Conservation (phyloP, 2,329 filamentous ascomycete species). For the Cadophora sp. region DNA sequence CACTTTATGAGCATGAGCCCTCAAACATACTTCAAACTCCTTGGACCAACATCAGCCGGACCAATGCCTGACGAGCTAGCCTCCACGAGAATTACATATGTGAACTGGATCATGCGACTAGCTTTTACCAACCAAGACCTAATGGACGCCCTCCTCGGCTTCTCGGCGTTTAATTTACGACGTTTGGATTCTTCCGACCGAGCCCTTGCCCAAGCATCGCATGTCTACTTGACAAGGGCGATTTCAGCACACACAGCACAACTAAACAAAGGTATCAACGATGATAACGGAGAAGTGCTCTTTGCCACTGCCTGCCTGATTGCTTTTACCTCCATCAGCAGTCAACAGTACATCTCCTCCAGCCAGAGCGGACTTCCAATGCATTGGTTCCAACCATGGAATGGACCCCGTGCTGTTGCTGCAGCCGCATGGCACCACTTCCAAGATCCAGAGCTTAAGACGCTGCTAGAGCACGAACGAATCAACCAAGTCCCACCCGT, state of each 20-base stretch:
- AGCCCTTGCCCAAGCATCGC: conserved; percentile 62
- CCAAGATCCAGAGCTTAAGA: conserved; percentile 53
- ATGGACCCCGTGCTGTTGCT: conserved; percentile 67
- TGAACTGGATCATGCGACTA: conserved; percentile 60
- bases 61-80: conserved; percentile 51
- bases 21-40: conserved; percentile 19
- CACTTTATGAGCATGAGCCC: conserved; percentile 50
- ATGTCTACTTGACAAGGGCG: conserved; percentile 67
- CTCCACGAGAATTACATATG: conserved; percentile 46
- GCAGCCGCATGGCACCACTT: conserved; percentile 67
- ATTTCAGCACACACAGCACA: conserved; percentile 62
- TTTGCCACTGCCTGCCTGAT: conserved; percentile 68
- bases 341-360: conserved; percentile 62
- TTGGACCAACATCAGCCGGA: conserved; percentile 3
- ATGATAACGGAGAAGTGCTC: conserved; percentile 63
- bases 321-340: conserved; percentile 62
- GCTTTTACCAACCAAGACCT: conserved; percentile 64
- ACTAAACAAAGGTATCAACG: conserved; percentile 61
- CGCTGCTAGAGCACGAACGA: conserved; percentile 23
- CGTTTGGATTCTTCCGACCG: conserved; percentile 60
- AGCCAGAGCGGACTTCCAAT: conserved; percentile 58
- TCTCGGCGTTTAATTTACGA: conserved; percentile 66
- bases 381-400: conserved; percentile 69
- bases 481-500: conserved; percentile 3
- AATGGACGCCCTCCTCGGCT: conserved; percentile 66